Conservation (phyloP, 768 basidiomycete genomes). For the Pulveroboletus sp. region DNA sequence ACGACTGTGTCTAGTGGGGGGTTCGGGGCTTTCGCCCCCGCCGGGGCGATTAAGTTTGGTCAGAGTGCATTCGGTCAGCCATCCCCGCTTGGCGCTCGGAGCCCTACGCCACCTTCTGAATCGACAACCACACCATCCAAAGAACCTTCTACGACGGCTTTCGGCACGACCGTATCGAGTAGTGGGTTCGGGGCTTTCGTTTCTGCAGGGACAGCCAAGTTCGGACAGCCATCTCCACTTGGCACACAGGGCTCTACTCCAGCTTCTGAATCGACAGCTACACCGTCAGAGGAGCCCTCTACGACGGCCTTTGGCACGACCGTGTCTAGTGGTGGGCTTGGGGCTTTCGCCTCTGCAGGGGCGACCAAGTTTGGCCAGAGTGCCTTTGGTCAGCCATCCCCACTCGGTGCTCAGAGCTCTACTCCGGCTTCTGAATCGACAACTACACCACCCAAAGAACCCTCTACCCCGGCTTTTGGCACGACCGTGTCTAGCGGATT, state of each 20-base stretch:
- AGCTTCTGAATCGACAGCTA: too few relatives aligned
- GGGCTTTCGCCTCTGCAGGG: too few relatives aligned
- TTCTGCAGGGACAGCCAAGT: slow-evolving; percentile 30
- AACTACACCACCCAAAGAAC: neutral
- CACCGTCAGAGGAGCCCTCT: too few relatives aligned
- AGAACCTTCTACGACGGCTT: slow-evolving; percentile 13
- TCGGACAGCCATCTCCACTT: slow-evolving; percentile 5
- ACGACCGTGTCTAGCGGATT: slow-evolving; percentile 25
- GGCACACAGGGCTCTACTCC: slow-evolving; percentile 13
- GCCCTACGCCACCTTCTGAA: slow-evolving; percentile 14
- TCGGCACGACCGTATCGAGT: slow-evolving; percentile 19
- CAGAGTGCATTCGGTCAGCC: slow-evolving; percentile 27
- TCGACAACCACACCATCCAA: slow-evolving; percentile 8
- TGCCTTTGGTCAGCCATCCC: slow-evolving; percentile 30
- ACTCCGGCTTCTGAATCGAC: slow-evolving; percentile 15
- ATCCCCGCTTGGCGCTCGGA: slow-evolving; percentile 24
- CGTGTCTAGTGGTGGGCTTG: too few relatives aligned
- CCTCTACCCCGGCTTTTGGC: slow-evolving; percentile 20
- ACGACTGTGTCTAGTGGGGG: too few relatives aligned
- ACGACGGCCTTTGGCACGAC: too few relatives aligned
- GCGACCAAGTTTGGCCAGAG: too few relatives aligned
- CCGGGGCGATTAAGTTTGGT: too few relatives aligned
- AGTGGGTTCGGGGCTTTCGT: slow-evolving; percentile 33
- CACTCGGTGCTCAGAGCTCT: slow-evolving; percentile 23
- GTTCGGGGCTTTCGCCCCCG: too few relatives aligned